Base-by-base conservation (phyloP, 2,329 filamentous ascomycete genomes). In the Calonectria hawksworthii region DNA sequence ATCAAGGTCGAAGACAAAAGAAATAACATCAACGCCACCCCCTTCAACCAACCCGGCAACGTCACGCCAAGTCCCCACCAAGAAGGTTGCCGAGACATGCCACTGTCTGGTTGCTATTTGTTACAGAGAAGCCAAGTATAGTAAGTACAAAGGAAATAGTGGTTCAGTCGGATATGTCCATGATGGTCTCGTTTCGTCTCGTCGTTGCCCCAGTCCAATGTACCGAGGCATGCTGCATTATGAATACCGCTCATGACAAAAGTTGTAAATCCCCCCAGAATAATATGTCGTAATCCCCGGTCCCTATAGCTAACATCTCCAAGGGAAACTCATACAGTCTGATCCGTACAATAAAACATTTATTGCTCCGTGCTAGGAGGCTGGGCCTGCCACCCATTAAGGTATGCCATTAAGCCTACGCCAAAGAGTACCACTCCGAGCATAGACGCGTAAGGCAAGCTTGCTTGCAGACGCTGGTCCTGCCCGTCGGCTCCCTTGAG, bases 351-450 rank as follows among this genome's bases (percentile, higher is more conserved):
- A 47, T 66, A n/a, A n/a, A 59, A 66, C 59, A n/a, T 73, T 83
- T 78, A 85, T 81, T 80, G 79, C 72, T 86, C 84, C 63, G 83
- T 67, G 28, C 79, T 80, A 5, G 84, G 77, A 50, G 85, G 80
- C 67, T 84, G 80, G 28, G 81, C 51, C 80, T 95, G 94, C 94
- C 94, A 96, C 67, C 94, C 93, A 82, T 97, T 97, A 79, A 97
- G 89, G 85, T 96, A 96, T 52, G 94, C 94, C 95, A 97, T 97
- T 77, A 97, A 84, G 18, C 95, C 94, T 87, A 97, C 93, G 38
- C 95, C 95, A 75, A 97, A 87, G 71, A 97, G 85, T 32, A 97
- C 94, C 38, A 97, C 95, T 14, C 95, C 94, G 59, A 97, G 86
- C 91, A 96, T 95, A 2, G 94, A 96, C 51, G 94, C 93, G 82